Evolutionary conservation across 345 rosid genomes (phyloP).

Genomic region (Populus nigra): DNA sequence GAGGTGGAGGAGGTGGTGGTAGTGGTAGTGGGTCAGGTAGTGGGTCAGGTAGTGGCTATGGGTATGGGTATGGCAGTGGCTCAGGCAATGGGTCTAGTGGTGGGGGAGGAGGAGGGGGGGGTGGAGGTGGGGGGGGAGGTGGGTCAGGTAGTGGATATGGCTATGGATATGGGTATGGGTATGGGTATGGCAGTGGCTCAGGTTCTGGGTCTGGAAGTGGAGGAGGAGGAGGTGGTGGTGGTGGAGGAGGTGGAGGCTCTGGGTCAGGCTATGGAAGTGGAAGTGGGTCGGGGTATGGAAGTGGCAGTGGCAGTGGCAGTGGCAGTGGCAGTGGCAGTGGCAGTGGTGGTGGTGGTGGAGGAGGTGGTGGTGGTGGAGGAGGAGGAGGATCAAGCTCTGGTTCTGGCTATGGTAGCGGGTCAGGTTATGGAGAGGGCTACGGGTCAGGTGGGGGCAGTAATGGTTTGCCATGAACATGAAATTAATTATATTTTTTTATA

Average conservation of each 20-base stretch:
- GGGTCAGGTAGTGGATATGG: conserved; percentile 36
- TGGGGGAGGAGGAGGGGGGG: conserved; percentile 2
- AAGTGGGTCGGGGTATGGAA: conserved; percentile 22
- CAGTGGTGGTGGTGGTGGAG: not conserved
- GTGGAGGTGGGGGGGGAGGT: conserved; percentile 11
- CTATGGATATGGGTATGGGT: conserved; percentile 29
- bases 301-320: not conserved
- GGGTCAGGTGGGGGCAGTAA: conserved; percentile 13
- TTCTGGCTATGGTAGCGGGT: conserved; percentile 24
- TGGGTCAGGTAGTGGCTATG: conserved; percentile 22
- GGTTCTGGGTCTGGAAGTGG: conserved; percentile 34
- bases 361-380: conserved; percentile 20
- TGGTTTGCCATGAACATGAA: not conserved
- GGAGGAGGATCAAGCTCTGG: conserved; percentile 36
- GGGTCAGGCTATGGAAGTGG: conserved; percentile 6
- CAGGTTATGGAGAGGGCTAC: not conserved
- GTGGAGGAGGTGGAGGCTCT: conserved; percentile 24
- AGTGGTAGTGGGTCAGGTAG: not conserved
- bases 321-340: no score
- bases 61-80: conserved; percentile 27
- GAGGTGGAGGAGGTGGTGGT: not conserved
- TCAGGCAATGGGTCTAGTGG: conserved; percentile 39
- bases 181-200: conserved; percentile 26
- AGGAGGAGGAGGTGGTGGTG: conserved; percentile 37
- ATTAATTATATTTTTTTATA: no score